These are phyloP conservation scores for Alloascoidea africana DNA, from an alignment of 805 yeast species.

Conservation along the genomic window DNA sequence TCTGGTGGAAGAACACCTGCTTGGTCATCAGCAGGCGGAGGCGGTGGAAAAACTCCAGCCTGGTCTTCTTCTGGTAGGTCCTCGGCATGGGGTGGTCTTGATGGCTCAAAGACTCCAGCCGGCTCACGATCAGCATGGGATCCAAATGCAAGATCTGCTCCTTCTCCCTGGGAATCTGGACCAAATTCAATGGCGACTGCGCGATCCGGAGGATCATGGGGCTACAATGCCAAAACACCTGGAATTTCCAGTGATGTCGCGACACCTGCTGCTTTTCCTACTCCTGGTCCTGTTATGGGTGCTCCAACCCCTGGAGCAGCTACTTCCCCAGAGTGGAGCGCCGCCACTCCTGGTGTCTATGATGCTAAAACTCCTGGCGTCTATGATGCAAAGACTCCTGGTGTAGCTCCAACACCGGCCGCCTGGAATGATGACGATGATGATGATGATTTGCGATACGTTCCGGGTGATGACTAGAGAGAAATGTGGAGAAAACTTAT, in stretches of 20 bases:
- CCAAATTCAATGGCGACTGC: no score
- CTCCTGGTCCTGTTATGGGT: conserved; percentile 17
- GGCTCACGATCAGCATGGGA: conserved; percentile 12
- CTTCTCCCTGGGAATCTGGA: conserved; percentile 8
- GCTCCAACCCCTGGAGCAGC: conserved; percentile 27
- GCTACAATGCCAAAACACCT: conserved; percentile 10
- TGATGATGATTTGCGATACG: conserved; percentile 6
- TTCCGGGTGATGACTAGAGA: not conserved
- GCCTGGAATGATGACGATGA: conserved; percentile 10
- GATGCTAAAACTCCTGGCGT: conserved; percentile 23
- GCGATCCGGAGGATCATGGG: conserved; percentile 10
- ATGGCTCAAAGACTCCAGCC: conserved; percentile 25
- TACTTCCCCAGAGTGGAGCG: conserved; percentile 18
- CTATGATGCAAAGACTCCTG: conserved; percentile 22
- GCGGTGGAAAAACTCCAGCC: conserved; percentile 25
- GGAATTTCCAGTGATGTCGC: conserved; percentile 22
- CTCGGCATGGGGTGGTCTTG: conserved; percentile 19
- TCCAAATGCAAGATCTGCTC: conserved; percentile 5
- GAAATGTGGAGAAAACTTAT: not conserved
- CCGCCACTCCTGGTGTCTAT: conserved; percentile 21
- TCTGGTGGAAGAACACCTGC: conserved; percentile 14
- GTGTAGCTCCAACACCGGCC: conserved; percentile 11
- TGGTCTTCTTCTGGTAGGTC: conserved; percentile 14
- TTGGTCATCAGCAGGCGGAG: conserved; percentile 18
- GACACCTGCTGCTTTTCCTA: conserved; percentile 20